These are phyloP conservation scores for Lojkania enalia DNA, from an alignment of 2,329 filamentous ascomycete species.

Conservation along the genomic window DNA sequence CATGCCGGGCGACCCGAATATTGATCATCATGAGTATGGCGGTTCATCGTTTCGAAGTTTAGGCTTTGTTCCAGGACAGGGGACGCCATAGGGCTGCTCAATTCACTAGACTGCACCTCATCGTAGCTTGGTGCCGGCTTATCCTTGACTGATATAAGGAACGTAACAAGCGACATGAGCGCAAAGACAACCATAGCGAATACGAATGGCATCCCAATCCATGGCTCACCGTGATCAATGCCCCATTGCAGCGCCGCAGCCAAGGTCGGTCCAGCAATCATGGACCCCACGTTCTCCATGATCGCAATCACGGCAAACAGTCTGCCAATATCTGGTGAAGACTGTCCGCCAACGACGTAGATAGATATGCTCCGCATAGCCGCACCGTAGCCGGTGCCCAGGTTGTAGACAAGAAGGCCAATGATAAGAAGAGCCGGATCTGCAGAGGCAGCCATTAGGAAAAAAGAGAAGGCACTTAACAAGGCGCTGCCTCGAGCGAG, in stretches of 20 bases:
- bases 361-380: slow-evolving; percentile 54
- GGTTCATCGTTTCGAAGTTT: too few species aligned
- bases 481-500: slow-evolving; percentile 52
- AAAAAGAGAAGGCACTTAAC: slow-evolving; percentile 49
- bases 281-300: slow-evolving; percentile 51
- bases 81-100: too few species aligned
- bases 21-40: too few species aligned
- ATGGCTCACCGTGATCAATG: slow-evolving; percentile 50
- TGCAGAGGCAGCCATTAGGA: slow-evolving; percentile 52
- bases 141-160: slow-evolving; percentile 30
- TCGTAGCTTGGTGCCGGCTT: slow-evolving; percentile 15
- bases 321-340: slow-evolving; percentile 48
- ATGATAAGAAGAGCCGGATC: slow-evolving; percentile 48
- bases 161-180: slow-evolving; percentile 31
- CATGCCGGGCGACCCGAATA: too few species aligned
- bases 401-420: slow-evolving; percentile 52
- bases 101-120: too few species aligned
- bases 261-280: slow-evolving; percentile 53
- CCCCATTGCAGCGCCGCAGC: slow-evolving; percentile 53
- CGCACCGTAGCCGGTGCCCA: slow-evolving; percentile 53
- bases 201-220: slow-evolving; percentile 53
- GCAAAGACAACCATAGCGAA: slow-evolving; percentile 27
- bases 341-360: slow-evolving; percentile 52
- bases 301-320: slow-evolving; percentile 56
- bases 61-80: too few species aligned